Base-by-base conservation (phyloP, 148 eudicot species). In the Arbutus unedo region DNA sequence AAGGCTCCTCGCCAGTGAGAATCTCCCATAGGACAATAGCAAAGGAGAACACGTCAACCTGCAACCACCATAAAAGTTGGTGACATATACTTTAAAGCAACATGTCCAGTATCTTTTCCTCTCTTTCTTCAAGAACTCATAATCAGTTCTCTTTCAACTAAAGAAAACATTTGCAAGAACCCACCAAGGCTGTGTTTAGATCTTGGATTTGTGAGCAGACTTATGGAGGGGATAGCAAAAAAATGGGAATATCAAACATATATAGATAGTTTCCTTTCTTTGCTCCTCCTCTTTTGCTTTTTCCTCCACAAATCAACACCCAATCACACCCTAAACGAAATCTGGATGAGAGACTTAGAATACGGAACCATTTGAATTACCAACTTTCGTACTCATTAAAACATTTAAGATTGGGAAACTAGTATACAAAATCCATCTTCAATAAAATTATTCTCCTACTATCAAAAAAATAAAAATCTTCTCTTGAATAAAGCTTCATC, bases 1-100 rank as follows among this genome's bases (percentile, higher is more conserved):
- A 89, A 53, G 91, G 91, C 70, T 87, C 88, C 62, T 89, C 91
- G n/a, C 91, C 88, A 25, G 91, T 87, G 75, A 89, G 84, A 38
- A 89, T 83, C 81, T 89, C 91, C 91, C 91, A 89, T 56, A 89
- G 75, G 71, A 87, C 91, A 80, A 89, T 87, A 11, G 89, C 91
- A 62, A 89, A 89, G 68, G 91, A 89, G 82, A 85, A 89, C 82
- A 89, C 91, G 80, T 89, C 91, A 82, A 89, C 91, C 91, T 89
- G 85, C 50, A 66, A 70, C 16, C 31, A 56, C 68, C 38, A 70
- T 51, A 68, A 80, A 31, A 25, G 15, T 47, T 21, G 76, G 47
- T n/a, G n/a, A 67, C 16, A 11, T 31, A 80, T 41, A 68, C 48
- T 38, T 50, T 21, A 59, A 51, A 49, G 55, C 23, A 66, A 48